Evolutionary conservation across 129 eudicot genomes (phyloP).

Genomic region (Silybum marianum): DNA sequence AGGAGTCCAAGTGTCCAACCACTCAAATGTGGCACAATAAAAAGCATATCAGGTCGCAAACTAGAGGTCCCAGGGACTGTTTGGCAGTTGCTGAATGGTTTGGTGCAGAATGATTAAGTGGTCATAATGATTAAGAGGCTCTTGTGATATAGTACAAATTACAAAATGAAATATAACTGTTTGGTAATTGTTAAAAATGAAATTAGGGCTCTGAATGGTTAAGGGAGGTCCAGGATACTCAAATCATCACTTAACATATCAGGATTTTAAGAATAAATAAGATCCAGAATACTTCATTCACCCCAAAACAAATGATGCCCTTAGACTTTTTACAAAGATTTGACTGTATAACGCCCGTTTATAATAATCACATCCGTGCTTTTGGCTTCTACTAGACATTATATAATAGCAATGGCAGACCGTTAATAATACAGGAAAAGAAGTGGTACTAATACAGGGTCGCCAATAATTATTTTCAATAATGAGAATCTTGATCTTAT

Average conservation of each 20-base stretch:
- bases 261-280: neutral
- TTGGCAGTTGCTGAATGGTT: too few species aligned
- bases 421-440: neutral
- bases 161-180: too few species aligned
- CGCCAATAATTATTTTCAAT: neutral
- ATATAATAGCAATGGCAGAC: neutral
- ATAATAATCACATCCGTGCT: neutral
- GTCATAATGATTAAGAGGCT: too few species aligned
- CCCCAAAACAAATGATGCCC: neutral
- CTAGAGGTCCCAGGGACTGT: neutral
- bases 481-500: neutral
- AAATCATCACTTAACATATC: neutral
- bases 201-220: too few species aligned
- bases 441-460: conserved; percentile 1
- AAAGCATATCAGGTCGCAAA: neutral
- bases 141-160: too few species aligned
- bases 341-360: neutral
- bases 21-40: neutral
- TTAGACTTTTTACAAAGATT: neutral
- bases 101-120: too few species aligned
- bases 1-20: neutral
- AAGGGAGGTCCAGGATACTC: neutral
- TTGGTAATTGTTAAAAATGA: too few species aligned
- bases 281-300: neutral
- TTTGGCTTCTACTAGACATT: conserved; percentile 7